These are phyloP conservation scores for Kazachstania taianensis DNA, from an alignment of 805 yeast genomes.

Conservation along the genomic window DNA sequence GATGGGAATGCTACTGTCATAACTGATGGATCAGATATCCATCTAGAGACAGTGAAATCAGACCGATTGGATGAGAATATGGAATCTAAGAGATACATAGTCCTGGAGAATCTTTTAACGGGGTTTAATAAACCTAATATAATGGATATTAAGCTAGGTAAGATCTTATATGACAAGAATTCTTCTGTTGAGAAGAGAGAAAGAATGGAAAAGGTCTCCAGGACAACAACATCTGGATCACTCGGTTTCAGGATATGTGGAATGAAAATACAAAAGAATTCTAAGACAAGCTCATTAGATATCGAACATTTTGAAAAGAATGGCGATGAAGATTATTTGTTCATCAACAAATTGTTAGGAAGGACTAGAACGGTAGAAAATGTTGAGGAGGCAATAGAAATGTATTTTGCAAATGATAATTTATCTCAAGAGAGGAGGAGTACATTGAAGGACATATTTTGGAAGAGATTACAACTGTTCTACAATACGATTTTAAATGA, in stretches of 20 bases:
- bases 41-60: background rate
- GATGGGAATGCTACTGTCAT: conserved; percentile 2
- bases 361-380: conserved; percentile 40
- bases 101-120: conserved; percentile 57
- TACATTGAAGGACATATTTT: conserved; percentile 37
- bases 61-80: background rate
- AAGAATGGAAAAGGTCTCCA: conserved; percentile 55
- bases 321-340: conserved; percentile 35
- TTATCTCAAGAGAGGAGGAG: conserved; percentile 28
- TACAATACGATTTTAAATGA: conserved; percentile 52
- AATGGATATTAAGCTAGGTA: conserved; percentile 77
- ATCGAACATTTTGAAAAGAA: conserved; percentile 11
- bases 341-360: conserved; percentile 64
- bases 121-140: conserved; percentile 61
- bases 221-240: conserved; percentile 70
- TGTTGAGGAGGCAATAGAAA: conserved; percentile 36
- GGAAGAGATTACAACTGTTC: conserved; percentile 53
- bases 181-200: conserved; percentile 49
- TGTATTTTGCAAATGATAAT: conserved; percentile 35
- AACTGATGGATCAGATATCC: conserved; percentile 5
- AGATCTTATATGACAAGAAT: conserved; percentile 51
- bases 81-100: conserved; percentile 29
- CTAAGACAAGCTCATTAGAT: conserved; percentile 13
- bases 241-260: conserved; percentile 79
- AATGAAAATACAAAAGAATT: conserved; percentile 45